These are phyloP conservation scores for Apocynum venetum DNA, from an alignment of 257 asterid species.

Conservation along the genomic window DNA sequence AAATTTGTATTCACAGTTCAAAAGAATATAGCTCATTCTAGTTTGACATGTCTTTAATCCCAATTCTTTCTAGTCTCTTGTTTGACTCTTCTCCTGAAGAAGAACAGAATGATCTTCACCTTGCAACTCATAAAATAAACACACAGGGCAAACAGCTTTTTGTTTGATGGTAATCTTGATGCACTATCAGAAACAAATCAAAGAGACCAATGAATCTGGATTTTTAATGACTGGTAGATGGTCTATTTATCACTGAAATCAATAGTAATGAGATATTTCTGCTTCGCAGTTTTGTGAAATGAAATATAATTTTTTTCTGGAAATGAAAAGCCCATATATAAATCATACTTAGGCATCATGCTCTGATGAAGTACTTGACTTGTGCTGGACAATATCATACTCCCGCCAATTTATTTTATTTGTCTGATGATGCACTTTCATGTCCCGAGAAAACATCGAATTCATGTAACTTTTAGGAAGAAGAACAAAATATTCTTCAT, in stretches of 20 bases:
- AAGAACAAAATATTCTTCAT: too few relatives aligned
- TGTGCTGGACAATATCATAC: neutral
- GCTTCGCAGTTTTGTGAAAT: neutral
- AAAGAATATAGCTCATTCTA: neutral
- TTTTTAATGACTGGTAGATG: neutral
- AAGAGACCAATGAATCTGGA: neutral
- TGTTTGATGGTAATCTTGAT: constrained; percentile 1
- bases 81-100: neutral
- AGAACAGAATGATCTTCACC: neutral
- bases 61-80: neutral
- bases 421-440: too few relatives aligned
- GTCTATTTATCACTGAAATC: neutral
- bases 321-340: neutral
- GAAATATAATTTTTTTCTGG: neutral
- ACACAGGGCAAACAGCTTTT: neutral
- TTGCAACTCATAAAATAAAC: neutral
- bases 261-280: neutral
- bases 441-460: too few relatives aligned
- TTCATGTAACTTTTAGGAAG: too few relatives aligned
- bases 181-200: neutral
- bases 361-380: neutral
- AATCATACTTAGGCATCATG: neutral
- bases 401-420: too few relatives aligned
- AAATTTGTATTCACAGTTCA: neutral
- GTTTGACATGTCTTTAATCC: neutral